Evolutionary conservation across 73 alveolate genomes (phyloP), one percentile per base, ranked within the genome.

Genomic region (Durusdinium trenchii): DNA sequence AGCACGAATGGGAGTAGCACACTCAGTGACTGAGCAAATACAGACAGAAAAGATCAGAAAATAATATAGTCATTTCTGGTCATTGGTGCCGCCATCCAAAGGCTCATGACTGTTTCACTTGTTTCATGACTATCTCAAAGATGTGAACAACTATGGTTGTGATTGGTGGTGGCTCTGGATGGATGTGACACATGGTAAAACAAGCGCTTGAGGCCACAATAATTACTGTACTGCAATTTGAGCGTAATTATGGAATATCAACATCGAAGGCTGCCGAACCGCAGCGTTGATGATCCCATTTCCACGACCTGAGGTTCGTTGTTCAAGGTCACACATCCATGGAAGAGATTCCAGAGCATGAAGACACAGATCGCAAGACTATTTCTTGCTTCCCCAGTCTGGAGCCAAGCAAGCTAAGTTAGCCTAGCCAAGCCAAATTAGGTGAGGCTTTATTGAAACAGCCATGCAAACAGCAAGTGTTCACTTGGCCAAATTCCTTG

Each of bases 311-410:
- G 47, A 91, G 98, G 98, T 91, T 91, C n/a, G 98, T 91, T 73
- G 98, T 91, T 71, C 98, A 91, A 78, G 98, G 98, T 57, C 96
- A 90, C 40, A 78, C 85, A 4, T 89, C 98, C 10, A 57, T 76
- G 75, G 98, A 91, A 52, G 97, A 67, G 89, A 91, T 45, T 30
- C 60, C 86, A 18, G 89, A 78, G 32, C 26, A 48, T 64, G 69
- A 86, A n/a, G 98, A 91, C 48, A 91, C 98, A 2, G 90, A 62
- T 78, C 84, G 98, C 61, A 91, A 91, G 98, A 91, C 98, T n/a
- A 78, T 91, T 40, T 62, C 98, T 38, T 91, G 98, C 89, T 91
- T 91, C 89, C 98, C 98, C 18, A 78, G 98, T 76, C 30, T n/a
- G n/a, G n/a, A n/a, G n/a, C n/a, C n/a, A n/a, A n/a, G n/a, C n/a